phyloP scores from a whole-genome alignment of 2,329 filamentous ascomycete species.

The Arthrobotrys conoides region DNA sequence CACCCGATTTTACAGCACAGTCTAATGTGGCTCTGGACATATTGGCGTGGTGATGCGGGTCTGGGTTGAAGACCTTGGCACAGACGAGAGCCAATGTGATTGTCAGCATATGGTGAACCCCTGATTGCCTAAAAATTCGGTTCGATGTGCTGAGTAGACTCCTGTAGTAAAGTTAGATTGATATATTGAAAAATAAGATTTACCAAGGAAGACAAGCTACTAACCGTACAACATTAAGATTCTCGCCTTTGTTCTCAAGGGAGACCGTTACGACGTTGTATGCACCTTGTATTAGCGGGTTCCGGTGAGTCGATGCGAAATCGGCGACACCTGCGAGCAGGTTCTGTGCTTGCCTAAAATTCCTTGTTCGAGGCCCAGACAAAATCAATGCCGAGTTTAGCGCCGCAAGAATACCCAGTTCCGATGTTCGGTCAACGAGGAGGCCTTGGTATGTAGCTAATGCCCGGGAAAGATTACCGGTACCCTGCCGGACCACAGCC shows the following conservation, averaged over 20 bases:
- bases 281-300: constrained; percentile 49
- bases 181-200: neutral
- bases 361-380: constrained; percentile 49
- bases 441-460: constrained; percentile 46
- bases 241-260: constrained; percentile 43
- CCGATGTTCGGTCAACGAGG: constrained; percentile 62
- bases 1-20: constrained; percentile 54
- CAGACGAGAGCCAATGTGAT: constrained; percentile 57
- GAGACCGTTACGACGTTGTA: constrained; percentile 49
- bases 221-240: constrained; percentile 54
- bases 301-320: constrained; percentile 50
- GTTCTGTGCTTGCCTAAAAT: constrained; percentile 43
- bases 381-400: constrained; percentile 71
- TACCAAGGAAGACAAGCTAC: neutral
- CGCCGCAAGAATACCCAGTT: constrained; percentile 69
- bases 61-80: constrained; percentile 56
- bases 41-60: constrained; percentile 54
- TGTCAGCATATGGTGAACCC: constrained; percentile 56
- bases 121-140: constrained; percentile 58
- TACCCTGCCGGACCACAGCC: constrained; percentile 55
- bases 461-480: constrained; percentile 50
- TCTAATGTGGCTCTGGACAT: constrained; percentile 58
- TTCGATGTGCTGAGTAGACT: constrained; percentile 56
- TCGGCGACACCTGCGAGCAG: constrained; percentile 49
- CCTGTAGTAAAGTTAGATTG: constrained; percentile 35